Conservation (phyloP, 1,284 basidiomycete genomes). For the Rhodotorula sp. region DNA sequence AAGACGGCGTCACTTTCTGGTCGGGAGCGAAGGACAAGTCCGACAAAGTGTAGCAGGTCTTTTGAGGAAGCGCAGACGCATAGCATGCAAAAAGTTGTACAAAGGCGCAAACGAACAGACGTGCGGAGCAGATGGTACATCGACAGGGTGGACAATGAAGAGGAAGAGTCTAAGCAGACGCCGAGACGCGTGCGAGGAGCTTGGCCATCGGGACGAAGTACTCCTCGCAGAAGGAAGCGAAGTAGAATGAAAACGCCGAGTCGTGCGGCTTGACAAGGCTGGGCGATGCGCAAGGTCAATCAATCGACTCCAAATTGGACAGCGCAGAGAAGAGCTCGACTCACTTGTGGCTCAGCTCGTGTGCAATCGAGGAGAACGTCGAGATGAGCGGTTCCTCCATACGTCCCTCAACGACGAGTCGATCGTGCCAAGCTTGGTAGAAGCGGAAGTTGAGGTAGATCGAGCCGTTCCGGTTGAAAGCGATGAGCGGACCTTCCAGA, state of each 20-base stretch:
- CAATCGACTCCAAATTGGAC: not conserved
- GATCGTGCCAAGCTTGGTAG: constrained; percentile 61
- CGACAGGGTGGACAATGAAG: not conserved
- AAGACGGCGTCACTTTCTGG: constrained; percentile 27
- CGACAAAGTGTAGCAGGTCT: constrained; percentile 8
- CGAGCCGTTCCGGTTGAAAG: constrained; percentile 87
- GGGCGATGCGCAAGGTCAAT: constrained; percentile 51
- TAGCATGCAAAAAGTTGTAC: not conserved
- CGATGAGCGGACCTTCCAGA: constrained; percentile 72
- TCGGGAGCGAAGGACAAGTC: constrained; percentile 19
- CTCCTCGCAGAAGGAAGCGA: constrained; percentile 81
- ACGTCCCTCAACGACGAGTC: constrained; percentile 61
- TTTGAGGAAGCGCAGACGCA: not conserved
- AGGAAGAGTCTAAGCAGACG: not conserved
- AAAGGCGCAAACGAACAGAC: not conserved
- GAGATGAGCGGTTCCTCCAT: constrained; percentile 72
- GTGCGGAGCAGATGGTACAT: not conserved
- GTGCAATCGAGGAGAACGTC: constrained; percentile 85
- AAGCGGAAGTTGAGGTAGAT: constrained; percentile 75
- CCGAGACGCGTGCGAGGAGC: constrained; percentile 10
- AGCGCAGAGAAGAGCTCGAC: not conserved
- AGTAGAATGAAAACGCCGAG: constrained; percentile 80
- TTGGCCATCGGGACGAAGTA: constrained; percentile 51
- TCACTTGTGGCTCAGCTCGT: constrained; percentile 60
- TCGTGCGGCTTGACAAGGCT: constrained; percentile 52